Percentiles rank a stretch among this genome's conserved stretches.
Conservation (phyloP, 345 rosid genomes). For the Anastatica hierochuntica region DNA sequence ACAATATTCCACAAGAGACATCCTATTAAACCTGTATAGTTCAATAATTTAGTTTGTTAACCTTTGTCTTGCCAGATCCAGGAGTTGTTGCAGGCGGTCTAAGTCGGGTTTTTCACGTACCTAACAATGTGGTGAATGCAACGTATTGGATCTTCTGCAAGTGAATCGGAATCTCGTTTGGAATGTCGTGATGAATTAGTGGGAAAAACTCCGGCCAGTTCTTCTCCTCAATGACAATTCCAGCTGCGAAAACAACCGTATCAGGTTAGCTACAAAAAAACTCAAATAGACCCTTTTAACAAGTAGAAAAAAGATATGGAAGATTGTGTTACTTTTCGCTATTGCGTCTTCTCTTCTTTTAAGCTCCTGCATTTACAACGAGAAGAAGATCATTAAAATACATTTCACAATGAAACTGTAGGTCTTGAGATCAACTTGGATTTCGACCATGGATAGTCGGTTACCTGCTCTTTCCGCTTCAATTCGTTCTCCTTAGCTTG, state of each 20-base stretch:
- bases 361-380: conserved; percentile 48
- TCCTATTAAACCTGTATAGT: conserved; percentile 53
- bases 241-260: conserved; percentile 52
- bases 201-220: conserved; percentile 97
- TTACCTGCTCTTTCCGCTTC: conserved; percentile 78
- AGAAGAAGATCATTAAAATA: neutral
- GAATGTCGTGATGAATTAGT: conserved; percentile 86
- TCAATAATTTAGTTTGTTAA: neutral
- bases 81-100: conserved; percentile 1
- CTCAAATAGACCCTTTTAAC: neutral
- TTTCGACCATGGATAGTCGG: neutral
- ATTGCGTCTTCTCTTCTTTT: conserved; percentile 85
- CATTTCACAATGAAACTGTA: conserved; percentile 10
- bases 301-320: neutral
- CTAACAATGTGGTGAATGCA: conserved; percentile 84
- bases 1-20: conserved; percentile 86
- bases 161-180: conserved; percentile 89
- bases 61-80: neutral
- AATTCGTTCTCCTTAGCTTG: conserved; percentile 88
- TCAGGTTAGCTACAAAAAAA: conserved; percentile 2
- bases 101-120: conserved; percentile 29
- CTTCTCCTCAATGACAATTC: conserved; percentile 84
- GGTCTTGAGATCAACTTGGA: neutral
- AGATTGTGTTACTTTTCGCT: conserved; percentile 33
- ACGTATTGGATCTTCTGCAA: conserved; percentile 75